Base-by-base conservation (phyloP, 2,329 filamentous ascomycete species). In the Diaporthe citri region DNA sequence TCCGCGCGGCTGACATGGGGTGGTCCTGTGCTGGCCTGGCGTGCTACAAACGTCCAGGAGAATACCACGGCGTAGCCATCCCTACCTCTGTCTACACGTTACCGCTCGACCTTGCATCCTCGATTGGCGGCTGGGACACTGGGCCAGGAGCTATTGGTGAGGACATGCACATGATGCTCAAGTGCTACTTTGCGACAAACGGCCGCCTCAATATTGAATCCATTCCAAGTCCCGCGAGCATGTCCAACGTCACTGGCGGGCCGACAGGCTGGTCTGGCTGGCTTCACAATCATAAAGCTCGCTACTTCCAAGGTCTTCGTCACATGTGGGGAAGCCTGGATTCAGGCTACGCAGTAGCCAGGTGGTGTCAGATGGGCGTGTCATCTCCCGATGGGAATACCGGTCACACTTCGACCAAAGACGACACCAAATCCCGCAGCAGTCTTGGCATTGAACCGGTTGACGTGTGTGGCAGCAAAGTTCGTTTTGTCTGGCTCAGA, bases 121-220 rank as follows among this genome's bases (percentile, higher is more conserved):
- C 67, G 10, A 22, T 71, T 17, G 67, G 67, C 17, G 67, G 67
- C 36, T 71, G 67, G 67, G 67, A 71, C 20, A 57, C 67, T 31
- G 67, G 67, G n/a, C 67, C 67, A 57, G 67, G 51, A 1, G 67
- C 67, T 12, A 71, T 71, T 7, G 67, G 67, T 7, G 67, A 71
- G 15, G 67, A 57, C 17, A 34, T 71, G 51, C 67, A 71, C 39
- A 71, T 71, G 67, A 71, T 71, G 67, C 51, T 71, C 67, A 71
- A 71, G 67, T 71, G 67, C 67, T 71, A 71, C 17, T 71, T 71
- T 31, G 51, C 67, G 17, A 71, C 51, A 3, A 71, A 71, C 3
- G 67, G 67, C 6, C 51, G 22, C n/a, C 20, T 71, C 0, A 57
- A 71, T 17, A 71, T 71, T 25, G 67, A 71, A 46, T 71, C 67